These are phyloP conservation scores for Talaromyces trachyspermus DNA, from an alignment of 495 filamentous ascomycete genomes.

Conservation along the genomic window DNA sequence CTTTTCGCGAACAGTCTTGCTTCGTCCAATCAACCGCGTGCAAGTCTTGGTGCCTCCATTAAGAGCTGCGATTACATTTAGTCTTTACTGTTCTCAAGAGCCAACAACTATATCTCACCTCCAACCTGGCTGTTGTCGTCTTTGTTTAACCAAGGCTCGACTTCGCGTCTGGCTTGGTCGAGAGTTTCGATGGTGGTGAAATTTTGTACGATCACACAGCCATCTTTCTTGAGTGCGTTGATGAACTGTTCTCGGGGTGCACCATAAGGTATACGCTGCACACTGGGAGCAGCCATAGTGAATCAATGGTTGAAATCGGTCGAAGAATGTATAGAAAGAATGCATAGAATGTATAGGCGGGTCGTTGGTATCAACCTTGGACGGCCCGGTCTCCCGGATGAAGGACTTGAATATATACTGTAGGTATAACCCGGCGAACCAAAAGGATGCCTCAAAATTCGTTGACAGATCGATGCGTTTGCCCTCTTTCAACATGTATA, in stretches of 20 bases:
- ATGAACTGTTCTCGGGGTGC: neutral
- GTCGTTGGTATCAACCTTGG: too few relatives aligned
- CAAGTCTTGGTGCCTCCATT: constrained; percentile 1
- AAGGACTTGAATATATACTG: too few relatives aligned
- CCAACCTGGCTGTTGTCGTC: constrained; percentile 1
- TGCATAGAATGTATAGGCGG: too few relatives aligned
- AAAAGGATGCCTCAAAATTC: too few relatives aligned
- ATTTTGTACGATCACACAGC: neutral
- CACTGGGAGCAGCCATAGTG: neutral
- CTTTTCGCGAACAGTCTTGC: constrained; percentile 2
- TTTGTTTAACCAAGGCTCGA: neutral
- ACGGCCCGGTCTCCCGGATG: too few relatives aligned
- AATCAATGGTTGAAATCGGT: too few relatives aligned
- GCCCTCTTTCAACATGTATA: too few relatives aligned
- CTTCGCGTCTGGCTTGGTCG: neutral
- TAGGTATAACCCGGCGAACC: too few relatives aligned
- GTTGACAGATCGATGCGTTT: too few relatives aligned
- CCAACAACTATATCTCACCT: neutral
- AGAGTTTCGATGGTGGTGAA: neutral
- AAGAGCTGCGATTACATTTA: neutral
- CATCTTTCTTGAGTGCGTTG: neutral
- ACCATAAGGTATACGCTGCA: neutral
- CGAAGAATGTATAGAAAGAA: too few relatives aligned
- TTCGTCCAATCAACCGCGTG: neutral
- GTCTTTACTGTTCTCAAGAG: neutral